Evolutionary conservation across 139 green algal genomes (phyloP), one percentile per base, ranked within the genome.

Genomic region (Tetratostichococcus sp.): DNA sequence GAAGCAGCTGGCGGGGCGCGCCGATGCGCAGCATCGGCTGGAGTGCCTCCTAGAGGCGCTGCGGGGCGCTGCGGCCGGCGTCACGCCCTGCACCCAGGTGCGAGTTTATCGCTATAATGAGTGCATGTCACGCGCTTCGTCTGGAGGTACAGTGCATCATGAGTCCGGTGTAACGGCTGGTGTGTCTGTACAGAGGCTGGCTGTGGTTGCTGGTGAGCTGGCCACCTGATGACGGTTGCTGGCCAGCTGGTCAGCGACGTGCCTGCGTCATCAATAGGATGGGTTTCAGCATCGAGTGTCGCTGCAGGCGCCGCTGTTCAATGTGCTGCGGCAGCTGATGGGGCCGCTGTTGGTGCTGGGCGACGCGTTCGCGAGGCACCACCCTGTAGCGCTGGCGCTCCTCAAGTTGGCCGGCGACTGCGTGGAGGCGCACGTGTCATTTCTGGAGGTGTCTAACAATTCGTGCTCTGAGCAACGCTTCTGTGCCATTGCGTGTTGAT

Each of bases 361-460:
- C 25, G 28, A 35, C 5, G 75, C 77, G 6, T 90, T 83, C 70
- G 72, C 77, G 35, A 33, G 77, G 34, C 66, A 89, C 74, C 70
- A 87, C n/a, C 35, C 43, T 4, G 83, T 90, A 0, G 68, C 86
- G 4, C 85, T 83, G 43, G 75, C 91, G 33, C 59, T 97, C 17
- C 74, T 97, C 2, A 95, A 95, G 81, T 84, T 96, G 67, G 88
- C 87, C 0, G 85, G 79, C 0, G 88, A 91, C 14, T 69, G 94
- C 42, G 89, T 97, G 42, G 89, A 95, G 70, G 71, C 76, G 11
- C 85, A 94, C 58, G 73, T 89, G 19, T 83, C 79, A 6, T 93
- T 85, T 72, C 74, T 93, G n/a, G 57, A 71, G 72, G 75, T 83
- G 67, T 2, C 32, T 34, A 22, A n/a, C n/a, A n/a, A n/a, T n/a